Percentiles rank a stretch among this genome's conserved stretches.
Evolutionary conservation across 2,329 filamentous ascomycete species (phyloP).

Genomic region (Pseudonectria buxi): DNA sequence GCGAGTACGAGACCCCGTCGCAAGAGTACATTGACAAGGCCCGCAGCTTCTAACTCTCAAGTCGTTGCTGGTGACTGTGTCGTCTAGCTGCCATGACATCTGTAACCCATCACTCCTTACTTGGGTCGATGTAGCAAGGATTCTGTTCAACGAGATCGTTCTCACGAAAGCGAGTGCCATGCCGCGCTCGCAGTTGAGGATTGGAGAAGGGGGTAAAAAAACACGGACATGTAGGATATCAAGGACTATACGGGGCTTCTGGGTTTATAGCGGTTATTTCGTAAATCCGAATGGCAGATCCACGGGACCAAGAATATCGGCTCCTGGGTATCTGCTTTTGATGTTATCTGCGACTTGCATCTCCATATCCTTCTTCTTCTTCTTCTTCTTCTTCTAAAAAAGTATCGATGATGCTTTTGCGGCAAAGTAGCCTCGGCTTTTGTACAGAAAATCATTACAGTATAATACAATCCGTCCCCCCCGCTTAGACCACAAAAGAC

Average conservation of each 20-base stretch:
- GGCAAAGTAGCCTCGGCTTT: conserved; percentile 6
- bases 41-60: conserved; percentile 31
- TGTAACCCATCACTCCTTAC: no score
- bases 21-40: conserved; percentile 68
- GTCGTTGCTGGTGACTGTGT: background rate
- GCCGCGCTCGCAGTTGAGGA: no score
- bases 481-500: no score
- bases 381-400: conserved; percentile 3
- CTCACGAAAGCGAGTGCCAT: no score
- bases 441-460: conserved; percentile 23
- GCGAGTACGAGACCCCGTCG: conserved; percentile 65
- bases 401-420: conserved; percentile 1
- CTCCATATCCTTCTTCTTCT: conserved; percentile 2
- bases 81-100: background rate
- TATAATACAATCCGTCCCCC: conserved; percentile 24
- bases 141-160: no score
- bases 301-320: no score
- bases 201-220: background rate
- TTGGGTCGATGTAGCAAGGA: no score
- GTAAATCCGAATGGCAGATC: no score
- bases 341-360: conserved; percentile 3
- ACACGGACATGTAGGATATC: conserved; percentile 16
- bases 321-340: conserved; percentile 1
- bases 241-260: conserved; percentile 1
- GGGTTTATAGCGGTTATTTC: no score